These are phyloP conservation scores for Candida silvatica DNA, from an alignment of 805 yeast genomes.

Conservation along the genomic window DNA sequence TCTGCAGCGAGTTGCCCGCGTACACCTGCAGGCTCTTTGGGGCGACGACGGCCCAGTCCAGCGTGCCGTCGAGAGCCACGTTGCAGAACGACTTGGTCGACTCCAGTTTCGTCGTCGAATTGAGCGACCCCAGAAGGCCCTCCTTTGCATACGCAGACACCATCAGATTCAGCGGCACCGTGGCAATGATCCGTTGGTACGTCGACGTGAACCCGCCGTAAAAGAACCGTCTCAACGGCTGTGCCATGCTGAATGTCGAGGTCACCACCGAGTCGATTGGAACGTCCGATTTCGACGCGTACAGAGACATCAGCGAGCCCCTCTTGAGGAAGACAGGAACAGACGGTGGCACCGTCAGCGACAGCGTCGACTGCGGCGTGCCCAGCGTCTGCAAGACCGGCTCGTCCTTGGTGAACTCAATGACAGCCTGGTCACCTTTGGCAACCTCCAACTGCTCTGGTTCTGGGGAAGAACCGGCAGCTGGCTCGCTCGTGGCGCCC, in stretches of 20 bases:
- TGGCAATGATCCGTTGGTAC: constrained; percentile 40
- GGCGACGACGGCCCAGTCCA: constrained; percentile 54
- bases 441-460: background rate
- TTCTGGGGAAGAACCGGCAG: background rate
- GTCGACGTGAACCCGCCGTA: constrained; percentile 35
- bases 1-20: constrained; percentile 41
- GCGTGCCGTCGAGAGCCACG: constrained; percentile 45
- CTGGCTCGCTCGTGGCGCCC: constrained; percentile 6
- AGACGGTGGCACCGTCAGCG: constrained; percentile 50
- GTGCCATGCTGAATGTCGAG: constrained; percentile 23
- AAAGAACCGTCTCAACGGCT: constrained; percentile 33
- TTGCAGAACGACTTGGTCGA: constrained; percentile 32
- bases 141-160: constrained; percentile 28
- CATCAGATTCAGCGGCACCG: constrained; percentile 36
- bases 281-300: constrained; percentile 10
- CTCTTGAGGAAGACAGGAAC: constrained; percentile 41
- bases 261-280: constrained; percentile 10
- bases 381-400: constrained; percentile 37
- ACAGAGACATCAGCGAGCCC: constrained; percentile 42
- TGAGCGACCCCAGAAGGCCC: constrained; percentile 5
- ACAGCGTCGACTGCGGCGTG: constrained; percentile 37
- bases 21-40: constrained; percentile 39
- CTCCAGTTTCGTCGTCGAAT: constrained; percentile 5
- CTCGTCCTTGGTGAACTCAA: constrained; percentile 5
- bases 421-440: background rate